These are phyloP conservation scores for Ganoderma sinense DNA, from an alignment of 1,284 basidiomycete genomes.

Conservation along the genomic window DNA sequence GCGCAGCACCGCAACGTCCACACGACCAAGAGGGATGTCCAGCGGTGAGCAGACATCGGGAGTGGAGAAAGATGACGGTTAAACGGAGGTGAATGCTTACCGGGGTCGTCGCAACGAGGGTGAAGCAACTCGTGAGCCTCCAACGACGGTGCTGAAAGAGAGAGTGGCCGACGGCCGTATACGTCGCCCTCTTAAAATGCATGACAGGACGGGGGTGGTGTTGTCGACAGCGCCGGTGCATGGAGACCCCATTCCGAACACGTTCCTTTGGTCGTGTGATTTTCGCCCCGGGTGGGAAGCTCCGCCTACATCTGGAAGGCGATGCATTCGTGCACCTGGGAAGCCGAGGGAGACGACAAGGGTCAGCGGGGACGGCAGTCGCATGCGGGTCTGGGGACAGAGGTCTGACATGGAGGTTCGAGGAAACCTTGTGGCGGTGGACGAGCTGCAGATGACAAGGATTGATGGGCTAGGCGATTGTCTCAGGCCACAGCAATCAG, in stretches of 20 bases:
- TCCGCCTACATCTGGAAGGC: background rate
- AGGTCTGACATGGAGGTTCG: background rate
- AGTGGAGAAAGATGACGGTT: background rate
- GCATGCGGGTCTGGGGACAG: background rate
- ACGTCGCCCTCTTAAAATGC: too few species aligned
- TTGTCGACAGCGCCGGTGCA: too few species aligned
- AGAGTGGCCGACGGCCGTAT: too few species aligned
- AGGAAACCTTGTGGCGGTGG: background rate
- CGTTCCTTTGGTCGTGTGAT: conserved; percentile 1
- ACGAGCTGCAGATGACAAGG: background rate
- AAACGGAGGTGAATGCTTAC: background rate
- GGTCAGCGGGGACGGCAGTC: background rate
- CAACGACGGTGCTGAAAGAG: too few species aligned
- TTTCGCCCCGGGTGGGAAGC: conserved; percentile 1
- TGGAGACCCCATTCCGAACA: background rate
- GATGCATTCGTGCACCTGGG: background rate
- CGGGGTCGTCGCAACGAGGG: background rate
- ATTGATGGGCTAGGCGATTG: background rate
- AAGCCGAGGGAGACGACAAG: background rate
- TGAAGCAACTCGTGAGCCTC: background rate
- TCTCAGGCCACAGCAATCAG: background rate
- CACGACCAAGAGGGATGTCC: background rate
- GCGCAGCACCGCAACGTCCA: background rate
- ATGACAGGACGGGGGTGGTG: background rate
- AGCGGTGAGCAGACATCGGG: background rate